Evolutionary conservation across 495 filamentous ascomycete genomes (phyloP).

Genomic region (Penicilliopsis zonata): DNA sequence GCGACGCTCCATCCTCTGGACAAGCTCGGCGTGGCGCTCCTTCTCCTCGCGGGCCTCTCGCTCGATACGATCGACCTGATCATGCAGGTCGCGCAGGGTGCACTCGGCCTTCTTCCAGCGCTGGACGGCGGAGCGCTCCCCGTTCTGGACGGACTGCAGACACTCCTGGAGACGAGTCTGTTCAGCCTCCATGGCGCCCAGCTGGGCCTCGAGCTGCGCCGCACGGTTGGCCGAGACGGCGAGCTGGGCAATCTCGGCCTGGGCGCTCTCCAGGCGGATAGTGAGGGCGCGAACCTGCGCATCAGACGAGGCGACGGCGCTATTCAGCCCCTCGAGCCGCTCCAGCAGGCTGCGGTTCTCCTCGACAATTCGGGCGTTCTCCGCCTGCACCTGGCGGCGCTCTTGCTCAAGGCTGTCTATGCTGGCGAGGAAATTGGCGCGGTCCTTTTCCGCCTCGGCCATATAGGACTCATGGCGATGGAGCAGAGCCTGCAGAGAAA

Average conservation of each 20-base stretch:
- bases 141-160: slow-evolving; percentile 50
- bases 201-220: slow-evolving; percentile 62
- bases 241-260: slow-evolving; percentile 63
- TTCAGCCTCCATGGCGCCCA: slow-evolving; percentile 67
- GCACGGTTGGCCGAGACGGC: slow-evolving; percentile 62
- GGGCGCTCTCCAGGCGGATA: slow-evolving; percentile 57
- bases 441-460: slow-evolving; percentile 76
- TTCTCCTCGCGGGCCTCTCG: slow-evolving; percentile 72
- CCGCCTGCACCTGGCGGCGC: slow-evolving; percentile 58
- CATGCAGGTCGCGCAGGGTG: slow-evolving; percentile 58
- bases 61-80: slow-evolving; percentile 83
- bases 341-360: slow-evolving; percentile 71
- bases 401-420: slow-evolving; percentile 70
- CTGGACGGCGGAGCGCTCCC: slow-evolving; percentile 61
- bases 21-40: slow-evolving; percentile 67
- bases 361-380: slow-evolving; percentile 60
- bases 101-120: slow-evolving; percentile 76
- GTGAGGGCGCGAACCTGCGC: slow-evolving; percentile 58
- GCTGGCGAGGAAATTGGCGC: slow-evolving; percentile 50
- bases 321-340: slow-evolving; percentile 73
- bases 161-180: slow-evolving; percentile 58
- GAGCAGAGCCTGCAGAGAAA: slow-evolving; percentile 74
- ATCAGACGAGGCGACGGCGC: slow-evolving; percentile 62
- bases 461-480: slow-evolving; percentile 88
- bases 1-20: slow-evolving; percentile 69